These are phyloP conservation scores for Exophiala sp. DNA, from an alignment of 2,329 filamentous ascomycete genomes.

Conservation along the genomic window DNA sequence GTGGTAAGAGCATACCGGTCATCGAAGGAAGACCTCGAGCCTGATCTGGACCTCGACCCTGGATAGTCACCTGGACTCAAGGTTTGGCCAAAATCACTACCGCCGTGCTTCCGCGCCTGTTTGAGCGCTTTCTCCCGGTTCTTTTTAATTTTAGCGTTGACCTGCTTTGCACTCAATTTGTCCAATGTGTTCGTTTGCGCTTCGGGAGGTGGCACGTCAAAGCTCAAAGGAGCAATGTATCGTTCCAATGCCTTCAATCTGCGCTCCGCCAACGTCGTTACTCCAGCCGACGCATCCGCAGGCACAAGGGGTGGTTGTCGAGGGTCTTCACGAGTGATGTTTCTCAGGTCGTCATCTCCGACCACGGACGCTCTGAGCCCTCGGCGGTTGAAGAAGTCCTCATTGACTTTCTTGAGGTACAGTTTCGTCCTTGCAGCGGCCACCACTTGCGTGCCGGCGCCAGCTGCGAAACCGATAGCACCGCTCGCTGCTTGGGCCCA, in stretches of 20 bases:
- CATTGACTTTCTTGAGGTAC: constrained; percentile 6
- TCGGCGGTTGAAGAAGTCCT: constrained; percentile 3
- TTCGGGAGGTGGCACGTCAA: not conserved
- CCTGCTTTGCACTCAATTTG: not conserved
- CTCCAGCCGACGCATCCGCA: too few relatives aligned
- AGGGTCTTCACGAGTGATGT: not conserved
- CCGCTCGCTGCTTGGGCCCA: constrained; percentile 10
- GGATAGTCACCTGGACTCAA: not conserved
- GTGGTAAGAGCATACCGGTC: too few relatives aligned
- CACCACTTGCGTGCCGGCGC: not conserved
- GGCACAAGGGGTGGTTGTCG: not conserved
- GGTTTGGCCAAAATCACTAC: too few relatives aligned
- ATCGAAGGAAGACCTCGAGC: not conserved
- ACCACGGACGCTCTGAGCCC: constrained; percentile 5
- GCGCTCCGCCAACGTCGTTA: constrained; percentile 1
- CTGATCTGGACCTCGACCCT: not conserved
- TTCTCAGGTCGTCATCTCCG: not conserved
- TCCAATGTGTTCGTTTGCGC: not conserved
- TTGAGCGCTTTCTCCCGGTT: not conserved
- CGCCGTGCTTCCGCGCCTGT: not conserved
- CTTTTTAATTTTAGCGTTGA: not conserved
- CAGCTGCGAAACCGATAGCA: constrained; percentile 5
- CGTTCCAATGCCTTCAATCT: constrained; percentile 1
- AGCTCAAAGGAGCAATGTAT: not conserved
- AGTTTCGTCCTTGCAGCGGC: not conserved